These are phyloP conservation scores for Hypoxylon sp. DNA, from an alignment of 2,329 filamentous ascomycete genomes.

Conservation along the genomic window DNA sequence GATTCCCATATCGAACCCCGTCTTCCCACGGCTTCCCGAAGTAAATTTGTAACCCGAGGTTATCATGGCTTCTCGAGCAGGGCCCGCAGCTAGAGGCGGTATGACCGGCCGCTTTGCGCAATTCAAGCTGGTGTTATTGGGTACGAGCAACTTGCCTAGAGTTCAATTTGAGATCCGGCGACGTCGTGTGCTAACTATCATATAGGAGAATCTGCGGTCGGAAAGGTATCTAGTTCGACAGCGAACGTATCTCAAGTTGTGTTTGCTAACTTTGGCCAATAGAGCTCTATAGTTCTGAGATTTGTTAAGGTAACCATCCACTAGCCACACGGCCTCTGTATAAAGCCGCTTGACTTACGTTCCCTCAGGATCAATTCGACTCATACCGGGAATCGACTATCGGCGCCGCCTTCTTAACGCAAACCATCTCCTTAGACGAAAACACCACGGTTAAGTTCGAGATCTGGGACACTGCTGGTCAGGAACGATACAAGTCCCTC, in stretches of 20 bases:
- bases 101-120: slow-evolving; percentile 92
- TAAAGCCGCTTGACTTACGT: slow-evolving; percentile 46
- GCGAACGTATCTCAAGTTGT: slow-evolving; percentile 38
- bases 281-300: slow-evolving; percentile 97
- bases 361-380: slow-evolving; percentile 93
- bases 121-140: slow-evolving; percentile 98
- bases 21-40: slow-evolving; percentile 6
- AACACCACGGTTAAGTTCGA: slow-evolving; percentile 99
- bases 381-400: slow-evolving; percentile 97
- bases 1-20: slow-evolving; percentile 15
- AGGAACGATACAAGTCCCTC: slow-evolving; percentile 98
- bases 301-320: slow-evolving; percentile 86
- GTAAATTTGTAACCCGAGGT: slow-evolving; percentile 43
- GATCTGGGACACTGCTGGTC: slow-evolving; percentile 99
- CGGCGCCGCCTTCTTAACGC: slow-evolving; percentile 97
- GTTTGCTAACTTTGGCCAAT: slow-evolving; percentile 51
- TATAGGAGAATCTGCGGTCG: slow-evolving; percentile 95
- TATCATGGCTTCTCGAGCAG: slow-evolving; percentile 88
- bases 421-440: slow-evolving; percentile 98
- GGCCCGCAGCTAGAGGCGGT: slow-evolving; percentile 71
- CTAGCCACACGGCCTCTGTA: not conserved
- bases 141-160: slow-evolving; percentile 67
- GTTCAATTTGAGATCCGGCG: not conserved
- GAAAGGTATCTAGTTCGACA: slow-evolving; percentile 78
- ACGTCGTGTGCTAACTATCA: slow-evolving; percentile 57